Base-by-base conservation (phyloP, 2,329 filamentous ascomycete genomes). In the Colletotrichum phormii region DNA sequence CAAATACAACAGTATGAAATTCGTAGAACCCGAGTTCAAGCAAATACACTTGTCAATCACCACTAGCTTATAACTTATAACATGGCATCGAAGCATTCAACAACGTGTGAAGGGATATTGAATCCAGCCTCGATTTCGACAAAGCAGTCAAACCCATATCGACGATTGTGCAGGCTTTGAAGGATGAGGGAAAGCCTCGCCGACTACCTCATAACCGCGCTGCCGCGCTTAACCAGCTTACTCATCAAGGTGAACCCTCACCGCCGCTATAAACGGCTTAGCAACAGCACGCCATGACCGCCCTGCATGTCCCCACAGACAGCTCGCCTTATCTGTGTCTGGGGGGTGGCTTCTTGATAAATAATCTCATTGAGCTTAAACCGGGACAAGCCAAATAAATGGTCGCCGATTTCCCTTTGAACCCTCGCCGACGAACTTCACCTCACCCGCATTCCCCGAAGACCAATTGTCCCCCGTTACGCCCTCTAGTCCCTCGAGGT, bases 201-300 rank as follows among this genome's bases (percentile, higher is more conserved):
- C 29, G 15, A 35, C 5, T 1, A 22, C 42, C 24, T 24, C 60
- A 35, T 46, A 31, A 15, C 5, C 22, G 31, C 6, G 18, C 26
- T n/a, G 15, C 3, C 5, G 18, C 18, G 42, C 18, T 49, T 15
- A 12, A 4, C 11, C 8, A 18, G 13, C 61, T 64, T 18, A 64
- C 22, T 64, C 49, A 37, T 53, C 61, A 22, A 64, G 61, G 46
- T 64, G 24, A 64, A 8, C 12, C n/a, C 51, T 57, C 51, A 64
- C 62, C 62, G 5, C 9, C 7, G 51, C 49, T 51, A 9, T 24
- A 9, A 54, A 13, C 9, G 4, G 35, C 11, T 53, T 57, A 64
- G 62, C 59, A 37, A 9, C 53, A 57, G 62, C 62, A 64, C 62
- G 33, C 51, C 51, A 57, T 57, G 31, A 64, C 31, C 33, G 31